Conservation (phyloP, 2,329 filamentous ascomycete species). For the Fusarium heterosporum region DNA sequence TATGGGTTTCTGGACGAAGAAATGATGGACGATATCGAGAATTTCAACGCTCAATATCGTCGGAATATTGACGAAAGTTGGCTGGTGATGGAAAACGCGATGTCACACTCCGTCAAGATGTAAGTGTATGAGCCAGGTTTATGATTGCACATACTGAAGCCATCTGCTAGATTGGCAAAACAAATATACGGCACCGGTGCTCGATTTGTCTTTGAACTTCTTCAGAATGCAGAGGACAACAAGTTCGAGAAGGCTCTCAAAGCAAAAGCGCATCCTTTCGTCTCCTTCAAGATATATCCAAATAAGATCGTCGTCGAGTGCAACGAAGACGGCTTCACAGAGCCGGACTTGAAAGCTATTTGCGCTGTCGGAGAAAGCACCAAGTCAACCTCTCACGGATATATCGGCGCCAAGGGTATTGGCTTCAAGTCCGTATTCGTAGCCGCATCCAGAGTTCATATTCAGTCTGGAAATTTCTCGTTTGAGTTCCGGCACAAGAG, state of each 20-base stretch:
- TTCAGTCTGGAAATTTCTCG: neutral
- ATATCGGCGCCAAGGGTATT: neutral
- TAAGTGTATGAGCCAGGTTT: neutral
- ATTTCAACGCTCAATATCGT: constrained; percentile 28
- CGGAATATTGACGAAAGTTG: constrained; percentile 34
- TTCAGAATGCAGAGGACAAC: constrained; percentile 39
- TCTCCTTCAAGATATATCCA: constrained; percentile 31
- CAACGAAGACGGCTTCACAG: constrained; percentile 34
- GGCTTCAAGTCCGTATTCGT: neutral
- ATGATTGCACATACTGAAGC: accelerated
- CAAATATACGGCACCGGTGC: constrained; percentile 37
- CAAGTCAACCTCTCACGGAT: neutral
- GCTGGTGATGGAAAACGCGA: constrained; percentile 25
- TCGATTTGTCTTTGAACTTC: constrained; percentile 39
- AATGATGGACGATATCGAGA: constrained; percentile 37
- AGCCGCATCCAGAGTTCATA: neutral
- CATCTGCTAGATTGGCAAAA: constrained; percentile 17
- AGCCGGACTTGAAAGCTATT: constrained; percentile 24
- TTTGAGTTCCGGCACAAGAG: neutral
- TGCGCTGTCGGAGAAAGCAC: constrained; percentile 33
- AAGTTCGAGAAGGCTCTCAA: neutral
- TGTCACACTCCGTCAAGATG: constrained; percentile 34
- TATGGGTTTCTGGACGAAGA: constrained; percentile 22
- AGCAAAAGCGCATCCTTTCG: neutral
- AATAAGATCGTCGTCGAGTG: constrained; percentile 33